Conservation (phyloP, 1,284 basidiomycete species). For the Naganishia sp. region DNA sequence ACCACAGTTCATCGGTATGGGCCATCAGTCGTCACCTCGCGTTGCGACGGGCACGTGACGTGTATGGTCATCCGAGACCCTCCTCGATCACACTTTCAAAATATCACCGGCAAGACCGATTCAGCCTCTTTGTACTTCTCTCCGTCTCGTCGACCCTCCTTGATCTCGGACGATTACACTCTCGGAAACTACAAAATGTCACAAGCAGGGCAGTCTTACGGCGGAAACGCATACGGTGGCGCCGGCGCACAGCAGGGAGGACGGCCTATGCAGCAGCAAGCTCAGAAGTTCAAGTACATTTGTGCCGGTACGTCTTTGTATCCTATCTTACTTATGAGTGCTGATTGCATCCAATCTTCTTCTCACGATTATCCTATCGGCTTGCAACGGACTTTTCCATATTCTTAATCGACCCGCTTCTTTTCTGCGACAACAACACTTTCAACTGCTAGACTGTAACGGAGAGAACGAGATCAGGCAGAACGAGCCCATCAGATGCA, state of each 20-base stretch:
- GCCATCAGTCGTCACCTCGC: background rate
- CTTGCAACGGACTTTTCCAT: conserved; percentile 4
- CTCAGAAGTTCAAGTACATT: conserved; percentile 78
- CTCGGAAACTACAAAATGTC: background rate
- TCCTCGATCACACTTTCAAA: conserved; percentile 19
- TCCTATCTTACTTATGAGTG: conserved; percentile 11
- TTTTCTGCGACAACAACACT: conserved; percentile 21
- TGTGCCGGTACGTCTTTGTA: conserved; percentile 72
- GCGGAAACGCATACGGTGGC: conserved; percentile 17
- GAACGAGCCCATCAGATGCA: conserved; percentile 93
- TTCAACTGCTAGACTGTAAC: conserved; percentile 73
- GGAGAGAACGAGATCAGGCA: conserved; percentile 89
- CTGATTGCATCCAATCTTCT: background rate
- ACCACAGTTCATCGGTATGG: background rate
- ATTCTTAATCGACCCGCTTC: background rate
- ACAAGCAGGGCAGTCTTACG: conserved; percentile 20
- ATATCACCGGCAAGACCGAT: conserved; percentile 5
- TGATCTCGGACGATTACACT: background rate
- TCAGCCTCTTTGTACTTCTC: background rate
- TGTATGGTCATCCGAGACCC: conserved; percentile 1
- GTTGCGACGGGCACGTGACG: conserved; percentile 19
- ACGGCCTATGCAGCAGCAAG: conserved; percentile 35
- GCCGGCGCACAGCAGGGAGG: conserved; percentile 14
- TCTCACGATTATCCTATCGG: background rate
- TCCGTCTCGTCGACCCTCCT: background rate